These are phyloP conservation scores for Penicillium canariense DNA, from an alignment of 495 filamentous ascomycete genomes.

Conservation along the genomic window DNA sequence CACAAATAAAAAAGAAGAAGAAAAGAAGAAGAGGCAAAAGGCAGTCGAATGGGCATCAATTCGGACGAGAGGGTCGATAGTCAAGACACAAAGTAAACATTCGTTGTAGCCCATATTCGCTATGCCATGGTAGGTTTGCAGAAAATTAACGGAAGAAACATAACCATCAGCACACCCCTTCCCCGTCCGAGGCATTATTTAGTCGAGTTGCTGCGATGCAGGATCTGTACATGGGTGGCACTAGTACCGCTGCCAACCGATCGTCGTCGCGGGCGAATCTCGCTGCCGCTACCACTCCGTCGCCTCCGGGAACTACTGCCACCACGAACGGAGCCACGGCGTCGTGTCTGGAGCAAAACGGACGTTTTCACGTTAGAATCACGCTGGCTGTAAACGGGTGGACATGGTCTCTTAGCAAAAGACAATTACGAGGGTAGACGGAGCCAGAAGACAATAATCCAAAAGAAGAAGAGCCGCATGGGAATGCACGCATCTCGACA, in stretches of 20 bases:
- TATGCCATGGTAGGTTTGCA: slow-evolving; percentile 38
- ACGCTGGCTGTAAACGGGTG: slow-evolving; percentile 43
- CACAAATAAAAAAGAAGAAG: slow-evolving; percentile 30
- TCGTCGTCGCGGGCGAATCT: slow-evolving; percentile 46
- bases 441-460: slow-evolving; percentile 14
- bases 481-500: slow-evolving; percentile 20
- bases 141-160: slow-evolving; percentile 32
- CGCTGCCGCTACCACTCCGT: slow-evolving; percentile 48
- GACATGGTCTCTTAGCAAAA: slow-evolving; percentile 44
- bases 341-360: slow-evolving; percentile 51
- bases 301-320: slow-evolving; percentile 32
- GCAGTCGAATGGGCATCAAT: slow-evolving; percentile 24
- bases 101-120: slow-evolving; percentile 43
- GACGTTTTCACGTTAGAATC: slow-evolving; percentile 53
- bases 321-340: slow-evolving; percentile 44
- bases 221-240: slow-evolving; percentile 36
- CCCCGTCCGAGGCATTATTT: slow-evolving; percentile 31
- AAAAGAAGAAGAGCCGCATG: slow-evolving; percentile 10
- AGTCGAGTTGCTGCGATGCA: slow-evolving; percentile 50
- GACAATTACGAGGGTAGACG: slow-evolving; percentile 29
- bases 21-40: slow-evolving; percentile 20
- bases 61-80: slow-evolving; percentile 22
- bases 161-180: slow-evolving; percentile 30
- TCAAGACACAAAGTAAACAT: slow-evolving; percentile 27
- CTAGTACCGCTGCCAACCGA: slow-evolving; percentile 41